Evolutionary conservation across 306 rosid genomes (phyloP), one percentile per base, ranked within the genome.

Genomic region (Prunus mume): DNA sequence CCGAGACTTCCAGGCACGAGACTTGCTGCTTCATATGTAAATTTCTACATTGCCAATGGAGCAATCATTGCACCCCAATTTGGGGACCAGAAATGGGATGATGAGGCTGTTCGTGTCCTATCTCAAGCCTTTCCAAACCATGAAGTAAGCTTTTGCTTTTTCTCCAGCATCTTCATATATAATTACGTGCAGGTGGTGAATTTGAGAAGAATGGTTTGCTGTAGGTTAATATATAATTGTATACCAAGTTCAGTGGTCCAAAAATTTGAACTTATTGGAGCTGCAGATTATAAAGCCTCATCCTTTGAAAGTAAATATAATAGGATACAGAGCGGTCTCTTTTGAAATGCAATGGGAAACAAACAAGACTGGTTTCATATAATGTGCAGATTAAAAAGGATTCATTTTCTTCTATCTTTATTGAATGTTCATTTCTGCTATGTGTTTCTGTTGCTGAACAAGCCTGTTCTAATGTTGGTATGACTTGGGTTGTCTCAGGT

Each of bases 21-120:
- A 85, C 97, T 95, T 72, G 99, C 97, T 49, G 98, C 99, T 69
- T 89, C 97, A 19, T 95, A 95, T 38, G 93, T 88, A 41, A 95
- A 95, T 84, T 95, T 95, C 78, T 95, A 95, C 88, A 84, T 91
- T 84, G 97, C 97, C 47, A 92, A 95, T 69, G 92, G 92, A 77
- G 99, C 83, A 74, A 77, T 95, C 72, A 87, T 92, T 56, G 80
- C 65, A 61, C 99, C 99, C 47, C 92, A 89, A 80, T 95, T 95
- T 79, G 98, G 97, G 81, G 99, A 95, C 83, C 78, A 76, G 70
- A 91, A 91, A 75, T 78, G 97, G 91, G 99, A 95, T 30, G 84
- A 82, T 5, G 99, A 95, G 81, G 99, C 99, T 71, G 28, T 87
- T 62, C 80, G 13, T 78, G 93, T 92, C 69, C 85, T 95, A 49